phyloP scores from a whole-genome alignment of 2,329 filamentous ascomycete genomes.

The Fusarium brevicatenulatum region DNA sequence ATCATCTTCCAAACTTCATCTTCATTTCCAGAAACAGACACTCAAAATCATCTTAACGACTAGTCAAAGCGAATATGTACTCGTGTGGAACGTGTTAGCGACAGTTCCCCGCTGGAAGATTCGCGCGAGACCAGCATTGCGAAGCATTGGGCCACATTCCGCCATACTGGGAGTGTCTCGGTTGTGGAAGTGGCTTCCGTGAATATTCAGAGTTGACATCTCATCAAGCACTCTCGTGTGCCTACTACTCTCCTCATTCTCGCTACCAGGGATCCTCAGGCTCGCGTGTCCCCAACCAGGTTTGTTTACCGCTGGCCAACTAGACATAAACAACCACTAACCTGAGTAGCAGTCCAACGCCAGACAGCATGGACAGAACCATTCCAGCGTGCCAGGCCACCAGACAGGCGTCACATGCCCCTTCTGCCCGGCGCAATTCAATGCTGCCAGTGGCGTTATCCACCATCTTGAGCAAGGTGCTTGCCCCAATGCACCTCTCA shows the following conservation, averaged over 20 bases:
- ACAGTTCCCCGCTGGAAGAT: conserved; percentile 35
- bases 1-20: neutral
- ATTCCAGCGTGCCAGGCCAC: neutral
- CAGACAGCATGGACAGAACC: neutral
- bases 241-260: neutral
- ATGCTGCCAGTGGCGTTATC: conserved; percentile 63
- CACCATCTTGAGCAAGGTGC: conserved; percentile 67
- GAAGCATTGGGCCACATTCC: conserved; percentile 34
- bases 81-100: conserved; percentile 43
- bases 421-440: conserved; percentile 60
- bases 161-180: conserved; percentile 42
- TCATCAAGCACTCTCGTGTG: neutral
- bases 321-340: neutral
- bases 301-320: neutral
- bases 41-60: fast-evolving
- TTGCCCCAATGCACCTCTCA: conserved; percentile 59
- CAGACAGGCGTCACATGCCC: conserved; percentile 56
- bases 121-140: conserved; percentile 43
- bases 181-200: conserved; percentile 36
- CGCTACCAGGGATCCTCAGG: neutral
- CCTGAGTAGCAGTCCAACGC: neutral
- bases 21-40: neutral
- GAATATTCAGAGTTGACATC: neutral
- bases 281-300: neutral
- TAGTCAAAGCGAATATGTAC: neutral